Conservation (phyloP, 1,284 basidiomycete genomes). For the Kalmanozyma brasiliensis region DNA sequence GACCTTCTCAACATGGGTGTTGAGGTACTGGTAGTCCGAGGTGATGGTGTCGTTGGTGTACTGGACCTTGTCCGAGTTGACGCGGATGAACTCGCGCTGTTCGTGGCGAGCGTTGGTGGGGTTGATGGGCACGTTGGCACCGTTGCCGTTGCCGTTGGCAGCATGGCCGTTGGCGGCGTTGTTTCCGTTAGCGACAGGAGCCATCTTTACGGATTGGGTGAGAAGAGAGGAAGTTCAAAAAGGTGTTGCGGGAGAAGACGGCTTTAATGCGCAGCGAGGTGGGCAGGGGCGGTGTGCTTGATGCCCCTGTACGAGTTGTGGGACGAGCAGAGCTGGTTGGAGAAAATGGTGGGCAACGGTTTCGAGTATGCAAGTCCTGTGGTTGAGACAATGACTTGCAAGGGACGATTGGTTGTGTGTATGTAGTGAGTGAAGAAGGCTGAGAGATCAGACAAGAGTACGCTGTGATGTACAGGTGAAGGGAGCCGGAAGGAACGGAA, state of each 20-base stretch:
- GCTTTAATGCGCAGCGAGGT: constrained; percentile 57
- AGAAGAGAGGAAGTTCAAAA: constrained; percentile 24
- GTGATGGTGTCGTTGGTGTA: constrained; percentile 63
- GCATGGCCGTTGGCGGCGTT: constrained; percentile 28
- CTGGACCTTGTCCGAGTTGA: constrained; percentile 64
- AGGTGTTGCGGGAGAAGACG: background rate
- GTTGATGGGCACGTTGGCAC: constrained; percentile 56
- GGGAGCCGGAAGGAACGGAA: background rate
- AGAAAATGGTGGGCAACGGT: constrained; percentile 64
- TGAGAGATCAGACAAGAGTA: constrained; percentile 11
- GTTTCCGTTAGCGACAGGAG: constrained; percentile 59
- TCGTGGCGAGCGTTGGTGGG: constrained; percentile 67
- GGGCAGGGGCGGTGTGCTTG: constrained; percentile 63
- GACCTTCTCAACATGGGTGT: constrained; percentile 65
- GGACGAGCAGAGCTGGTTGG: constrained; percentile 65
- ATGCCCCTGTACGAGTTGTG: constrained; percentile 66
- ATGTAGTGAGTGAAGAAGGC: background rate
- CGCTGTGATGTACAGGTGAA: constrained; percentile 9
- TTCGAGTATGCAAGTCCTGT: constrained; percentile 43
- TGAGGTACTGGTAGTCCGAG: constrained; percentile 64
- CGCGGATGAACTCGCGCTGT: constrained; percentile 61
- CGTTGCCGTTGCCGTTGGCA: constrained; percentile 25
- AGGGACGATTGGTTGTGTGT: constrained; percentile 8
- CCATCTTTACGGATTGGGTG: constrained; percentile 43
- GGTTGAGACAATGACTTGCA: constrained; percentile 46